Base-by-base conservation (phyloP, 306 rosid species). In the Cucurbita ficifolia region DNA sequence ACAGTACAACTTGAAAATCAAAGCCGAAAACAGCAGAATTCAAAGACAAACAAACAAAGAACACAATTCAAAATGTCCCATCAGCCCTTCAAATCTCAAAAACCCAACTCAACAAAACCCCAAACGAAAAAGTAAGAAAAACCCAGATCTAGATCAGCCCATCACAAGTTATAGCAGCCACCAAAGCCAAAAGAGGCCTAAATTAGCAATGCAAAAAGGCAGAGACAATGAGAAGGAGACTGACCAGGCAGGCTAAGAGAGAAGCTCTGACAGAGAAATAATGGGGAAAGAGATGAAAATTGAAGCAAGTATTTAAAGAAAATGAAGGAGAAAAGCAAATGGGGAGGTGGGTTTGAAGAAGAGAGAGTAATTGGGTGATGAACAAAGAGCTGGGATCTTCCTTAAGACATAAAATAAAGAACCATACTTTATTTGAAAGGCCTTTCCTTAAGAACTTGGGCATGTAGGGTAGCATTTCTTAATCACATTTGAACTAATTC, bases 401-500 rank as follows among this genome's bases (percentile, higher is more conserved):
- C 62, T 52, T 52, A 4, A 19, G 18, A 80, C 69, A 7, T 48
- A 57, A 75, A 76, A 46, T 13, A 49, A 14, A 73, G 60, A 45
- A 49, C 4, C 54, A 67, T 75, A 43, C 65, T 82, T 84, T 77
- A 73, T 76, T 79, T 70, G 72, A 43, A 82, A 61, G 54, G 80
- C 75, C 70, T 77, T 77, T 12, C 77, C 85, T 53, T 43, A 73
- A 76, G 59, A 74, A 40, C 55, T 24, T 29, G 43, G 33, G 4
- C 46, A 52, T 46, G 83, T 76, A 68, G 79, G 93, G 85, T 88
- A 83, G 77, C 70, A 78, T 93, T 88, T 92, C 96, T 11, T 77
- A 75, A 38, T 87, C 91, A 76, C 62, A 50, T 55, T 80, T 35
- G 76, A 88, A 85, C 80, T 68, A 84, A 81, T 83, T 80, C 57